phyloP scores from a whole-genome alignment of 2,329 filamentous ascomycete genomes.

The Curvularia sp. region DNA sequence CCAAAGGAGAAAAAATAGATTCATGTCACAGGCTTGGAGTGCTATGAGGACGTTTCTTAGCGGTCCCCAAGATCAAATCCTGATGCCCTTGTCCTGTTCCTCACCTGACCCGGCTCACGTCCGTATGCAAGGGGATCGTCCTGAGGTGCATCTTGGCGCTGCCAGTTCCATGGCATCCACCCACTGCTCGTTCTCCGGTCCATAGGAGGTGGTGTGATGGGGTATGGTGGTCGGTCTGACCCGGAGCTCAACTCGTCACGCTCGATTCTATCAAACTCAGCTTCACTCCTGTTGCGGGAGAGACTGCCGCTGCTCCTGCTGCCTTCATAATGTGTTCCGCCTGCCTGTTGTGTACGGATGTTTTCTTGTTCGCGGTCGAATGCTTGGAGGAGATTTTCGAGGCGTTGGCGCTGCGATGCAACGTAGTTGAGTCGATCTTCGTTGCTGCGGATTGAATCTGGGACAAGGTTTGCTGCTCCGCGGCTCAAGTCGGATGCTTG shows the following conservation, averaged over 20 bases:
- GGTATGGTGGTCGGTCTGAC: slow-evolving; percentile 54
- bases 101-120: slow-evolving; percentile 32
- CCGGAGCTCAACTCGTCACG: slow-evolving; percentile 63
- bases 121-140: slow-evolving; percentile 48
- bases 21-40: slow-evolving; percentile 11
- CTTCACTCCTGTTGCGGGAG: slow-evolving; percentile 83
- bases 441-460: slow-evolving; percentile 67
- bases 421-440: slow-evolving; percentile 78
- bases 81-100: slow-evolving; percentile 35
- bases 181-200: slow-evolving; percentile 46
- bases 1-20: slow-evolving; percentile 9
- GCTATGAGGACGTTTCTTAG: slow-evolving; percentile 25
- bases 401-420: slow-evolving; percentile 76
- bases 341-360: slow-evolving; percentile 52
- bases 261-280: slow-evolving; percentile 89
- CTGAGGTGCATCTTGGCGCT: slow-evolving; percentile 27
- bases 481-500: slow-evolving; percentile 61
- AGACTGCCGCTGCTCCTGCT: slow-evolving; percentile 55
- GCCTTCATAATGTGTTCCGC: slow-evolving; percentile 57
- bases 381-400: slow-evolving; percentile 75
- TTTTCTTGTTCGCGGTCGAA: slow-evolving; percentile 79
- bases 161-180: slow-evolving; percentile 62
- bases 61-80: slow-evolving; percentile 46
- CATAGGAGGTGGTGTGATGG: slow-evolving; percentile 41
- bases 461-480: slow-evolving; percentile 69